Conservation (phyloP, 106 monocot genomes). For the Agapanthus africanus region DNA sequence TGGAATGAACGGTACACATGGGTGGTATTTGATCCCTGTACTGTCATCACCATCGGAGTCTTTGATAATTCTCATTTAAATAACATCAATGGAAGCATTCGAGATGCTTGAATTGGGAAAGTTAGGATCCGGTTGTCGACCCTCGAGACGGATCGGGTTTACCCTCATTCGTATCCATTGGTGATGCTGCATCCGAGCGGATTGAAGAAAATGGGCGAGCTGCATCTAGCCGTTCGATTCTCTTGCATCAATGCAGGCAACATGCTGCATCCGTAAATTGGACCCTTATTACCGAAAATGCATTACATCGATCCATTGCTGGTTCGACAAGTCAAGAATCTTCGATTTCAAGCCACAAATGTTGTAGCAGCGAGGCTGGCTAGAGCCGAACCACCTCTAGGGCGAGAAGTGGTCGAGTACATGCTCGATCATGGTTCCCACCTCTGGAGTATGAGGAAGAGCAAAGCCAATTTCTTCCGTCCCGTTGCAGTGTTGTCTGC, state of each 20-base stretch:
- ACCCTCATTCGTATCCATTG: slow-evolving; percentile 70
- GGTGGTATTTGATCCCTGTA: slow-evolving; percentile 82
- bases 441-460: slow-evolving; percentile 78
- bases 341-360: slow-evolving; percentile 61
- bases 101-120: slow-evolving; percentile 55
- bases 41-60: slow-evolving; percentile 67
- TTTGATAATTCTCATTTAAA: slow-evolving; percentile 79
- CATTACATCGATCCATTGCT: slow-evolving; percentile 60
- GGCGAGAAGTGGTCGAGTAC: slow-evolving; percentile 77
- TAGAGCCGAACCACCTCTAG: slow-evolving; percentile 67
- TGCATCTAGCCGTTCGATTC: slow-evolving; percentile 76
- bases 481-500: slow-evolving; percentile 49
- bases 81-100: too few relatives aligned
- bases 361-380: slow-evolving; percentile 52
- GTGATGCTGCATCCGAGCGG: slow-evolving; percentile 62
- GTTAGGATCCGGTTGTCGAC: slow-evolving; percentile 73
- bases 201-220: slow-evolving; percentile 87
- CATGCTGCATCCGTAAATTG: slow-evolving; percentile 52
- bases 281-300: slow-evolving; percentile 72
- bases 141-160: slow-evolving; percentile 53
- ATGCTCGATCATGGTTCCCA: slow-evolving; percentile 70
- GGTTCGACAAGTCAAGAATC: slow-evolving; percentile 49
- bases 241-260: slow-evolving; percentile 38
- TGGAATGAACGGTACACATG: slow-evolving; percentile 96
- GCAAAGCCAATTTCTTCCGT: slow-evolving; percentile 89